A percentile compares a stretch with the other conserved stretches of the same genome.
phyloP scores from a whole-genome alignment of 2,329 filamentous ascomycete species.

The Chrysoporthe austroafricana region DNA sequence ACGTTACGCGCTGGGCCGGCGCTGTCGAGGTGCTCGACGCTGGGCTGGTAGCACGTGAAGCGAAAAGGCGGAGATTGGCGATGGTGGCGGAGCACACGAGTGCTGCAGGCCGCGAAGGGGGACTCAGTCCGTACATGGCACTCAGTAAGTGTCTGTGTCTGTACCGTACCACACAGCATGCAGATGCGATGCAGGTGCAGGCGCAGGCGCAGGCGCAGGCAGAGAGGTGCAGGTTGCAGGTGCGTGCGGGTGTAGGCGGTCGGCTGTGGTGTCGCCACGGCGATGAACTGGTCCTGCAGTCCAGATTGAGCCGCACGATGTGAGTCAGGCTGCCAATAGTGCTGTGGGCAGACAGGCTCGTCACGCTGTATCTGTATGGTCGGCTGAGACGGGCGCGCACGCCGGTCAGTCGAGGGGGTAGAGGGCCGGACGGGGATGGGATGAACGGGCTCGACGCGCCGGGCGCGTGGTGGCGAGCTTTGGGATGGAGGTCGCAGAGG shows the following conservation, averaged over 20 bases:
- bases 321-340: neutral
- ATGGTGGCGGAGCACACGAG: neutral
- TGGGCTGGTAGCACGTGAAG: neutral
- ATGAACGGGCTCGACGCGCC: too few relatives aligned
- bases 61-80: constrained; percentile 14
- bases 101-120: neutral
- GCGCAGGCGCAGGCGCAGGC: too few relatives aligned
- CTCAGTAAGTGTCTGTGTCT: neutral
- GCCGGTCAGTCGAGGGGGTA: neutral
- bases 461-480: too few relatives aligned
- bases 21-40: neutral
- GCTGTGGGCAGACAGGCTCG: neutral
- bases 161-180: neutral
- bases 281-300: neutral
- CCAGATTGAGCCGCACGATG: constrained; percentile 4
- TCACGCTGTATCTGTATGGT: constrained; percentile 2
- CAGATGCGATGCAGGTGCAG: neutral
- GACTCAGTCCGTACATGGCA: too few relatives aligned
- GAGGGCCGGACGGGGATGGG: too few relatives aligned
- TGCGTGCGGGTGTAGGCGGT: neutral
- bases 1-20: constrained; percentile 2
- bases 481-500: too few relatives aligned
- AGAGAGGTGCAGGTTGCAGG: too few relatives aligned
- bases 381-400: neutral
- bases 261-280: constrained; percentile 7